A percentile compares a stretch with the other conserved stretches of the same genome.
These are phyloP conservation scores for Aspergillus sp. DNA, from an alignment of 2,329 filamentous ascomycete species.

Conservation along the genomic window DNA sequence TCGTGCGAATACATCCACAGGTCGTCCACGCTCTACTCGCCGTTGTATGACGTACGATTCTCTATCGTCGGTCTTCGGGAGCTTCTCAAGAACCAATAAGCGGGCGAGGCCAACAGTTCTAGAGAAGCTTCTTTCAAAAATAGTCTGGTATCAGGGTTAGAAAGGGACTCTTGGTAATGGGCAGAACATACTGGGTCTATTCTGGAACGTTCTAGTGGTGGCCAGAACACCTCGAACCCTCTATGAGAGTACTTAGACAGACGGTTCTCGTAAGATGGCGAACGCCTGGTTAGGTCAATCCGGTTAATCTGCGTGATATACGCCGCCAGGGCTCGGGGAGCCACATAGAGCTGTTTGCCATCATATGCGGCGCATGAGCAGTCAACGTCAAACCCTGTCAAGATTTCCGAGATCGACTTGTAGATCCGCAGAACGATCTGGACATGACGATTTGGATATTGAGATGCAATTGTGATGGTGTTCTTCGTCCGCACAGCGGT, in stretches of 20 bases:
- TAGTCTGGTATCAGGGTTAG: slow-evolving; percentile 44
- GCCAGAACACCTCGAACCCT: slow-evolving; percentile 78
- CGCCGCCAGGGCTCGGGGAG: slow-evolving; percentile 66
- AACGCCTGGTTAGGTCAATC: slow-evolving; percentile 68
- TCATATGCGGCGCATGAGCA: slow-evolving; percentile 75
- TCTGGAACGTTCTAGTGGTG: slow-evolving; percentile 61
- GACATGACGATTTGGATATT: slow-evolving; percentile 75
- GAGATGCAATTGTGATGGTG: slow-evolving; percentile 73
- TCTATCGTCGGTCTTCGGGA: slow-evolving; percentile 60
- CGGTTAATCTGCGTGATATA: slow-evolving; percentile 78
- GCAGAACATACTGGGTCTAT: slow-evolving; percentile 53
- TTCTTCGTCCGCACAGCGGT: slow-evolving; percentile 81
- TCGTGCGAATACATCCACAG: slow-evolving; percentile 37
- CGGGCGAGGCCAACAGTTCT: slow-evolving; percentile 69
- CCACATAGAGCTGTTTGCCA: slow-evolving; percentile 69
- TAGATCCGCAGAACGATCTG: slow-evolving; percentile 83
- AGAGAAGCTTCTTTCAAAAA: slow-evolving; percentile 73
- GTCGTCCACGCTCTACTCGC: slow-evolving; percentile 63
- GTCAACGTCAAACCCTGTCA: slow-evolving; percentile 84
- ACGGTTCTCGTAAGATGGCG: slow-evolving; percentile 79
- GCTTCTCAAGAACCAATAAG: slow-evolving; percentile 68
- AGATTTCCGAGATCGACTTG: slow-evolving; percentile 72
- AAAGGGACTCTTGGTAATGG: background rate
- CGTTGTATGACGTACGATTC: slow-evolving; percentile 64
- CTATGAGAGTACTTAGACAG: slow-evolving; percentile 77